Base-by-base conservation (phyloP, 2,329 filamentous ascomycete species). In the Didymella keratinophila region DNA sequence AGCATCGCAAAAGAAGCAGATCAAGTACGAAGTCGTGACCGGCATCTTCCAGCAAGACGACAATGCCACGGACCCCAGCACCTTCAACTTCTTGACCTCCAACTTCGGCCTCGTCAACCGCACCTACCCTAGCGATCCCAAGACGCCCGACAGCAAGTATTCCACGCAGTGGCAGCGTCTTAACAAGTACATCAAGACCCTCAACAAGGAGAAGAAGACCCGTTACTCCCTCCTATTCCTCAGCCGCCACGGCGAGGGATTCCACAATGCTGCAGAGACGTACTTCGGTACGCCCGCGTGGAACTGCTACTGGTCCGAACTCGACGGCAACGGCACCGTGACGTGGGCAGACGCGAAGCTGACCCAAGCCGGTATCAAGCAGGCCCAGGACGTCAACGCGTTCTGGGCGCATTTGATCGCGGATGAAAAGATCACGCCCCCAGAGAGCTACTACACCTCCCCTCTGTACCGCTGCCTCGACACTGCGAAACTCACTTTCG, bases 161-260 rank as follows among this genome's bases (percentile, higher is more conserved):
- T 80, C 82, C 62, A 87, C 84, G 0, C 86, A 86, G 71, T 91
- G 88, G 88, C 78, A 87, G 72, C 82, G 85, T n/a, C 88, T 91
- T 57, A 78, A 79, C 41, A 73, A 83, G 59, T 87, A 87, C 67
- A 81, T 91, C 27, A 68, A 79, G 20, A 76, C 79, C 23, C 72
- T 91, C 36, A 88, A 88, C 76, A 67, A 71, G 3, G 71, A 81
- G 2, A 69, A 70, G n/a, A 71, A 74, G 10, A 81, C 79, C 47
- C 77, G 81, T 28, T 91, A 90, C 78, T 88, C 89, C 68, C 80
- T 92, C 10, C 71, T 92, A 28, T 88, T 88, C 74, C 80, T 90
- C 73, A 88, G 85, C 41, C 85, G 89, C 37, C 89, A 92, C 69
- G 89, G 89, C 21, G 84, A 92, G 74, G 89, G 89, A 4, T 79